Evolutionary conservation across 306 rosid species (phyloP), one percentile per base, ranked within the genome.

Genomic region (Clitoria ternatea): DNA sequence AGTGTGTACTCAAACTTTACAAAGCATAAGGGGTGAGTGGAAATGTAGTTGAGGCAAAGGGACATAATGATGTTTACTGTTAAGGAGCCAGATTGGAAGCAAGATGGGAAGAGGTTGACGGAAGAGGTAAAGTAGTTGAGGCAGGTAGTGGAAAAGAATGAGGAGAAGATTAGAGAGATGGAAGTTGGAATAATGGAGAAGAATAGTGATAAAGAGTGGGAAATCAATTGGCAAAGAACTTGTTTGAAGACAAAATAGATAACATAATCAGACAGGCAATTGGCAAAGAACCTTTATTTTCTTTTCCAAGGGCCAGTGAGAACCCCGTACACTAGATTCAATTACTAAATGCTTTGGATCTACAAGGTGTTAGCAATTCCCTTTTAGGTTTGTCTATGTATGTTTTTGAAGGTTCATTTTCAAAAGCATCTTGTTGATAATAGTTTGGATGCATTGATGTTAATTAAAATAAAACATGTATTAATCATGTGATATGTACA

Each of bases 331-430:
- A 87, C 59, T 90, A 81, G 95, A 73, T 90, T 72, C 97, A 84
- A 42, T 73, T 90, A 44, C 87, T 92, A 59, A 82, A 88, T 70
- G 88, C 91, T 60, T 81, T 92, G 39, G 93, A 90, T 81, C 90
- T 79, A 62, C 98, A 83, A 83, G 98, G 97, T 86, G 85, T 40
- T 61, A 43, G 57, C 72, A 68, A 64, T 50, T 27, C 61, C 13
- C 59, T 12, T 45, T 11, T 42, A 45, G 55, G 67, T 73, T 12
- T 24, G 64, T 8, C 27, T 20, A 22, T 68, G 70, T 53, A 20
- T 42, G 43, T 7, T 53, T 57, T 55, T 30, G 29, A 47, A 45
- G 20, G 3, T 23, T 40, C 32, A 70, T 72, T 64, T 48, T 77
- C 33, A 33, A 52, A 13, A 70, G 66, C 39, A 35, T 33, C 78